Evolutionary conservation across 192 early-diverging fungal genomes (phyloP), one percentile per base, ranked within the genome.

Genomic region (Rhizoclosmatium sp.): DNA sequence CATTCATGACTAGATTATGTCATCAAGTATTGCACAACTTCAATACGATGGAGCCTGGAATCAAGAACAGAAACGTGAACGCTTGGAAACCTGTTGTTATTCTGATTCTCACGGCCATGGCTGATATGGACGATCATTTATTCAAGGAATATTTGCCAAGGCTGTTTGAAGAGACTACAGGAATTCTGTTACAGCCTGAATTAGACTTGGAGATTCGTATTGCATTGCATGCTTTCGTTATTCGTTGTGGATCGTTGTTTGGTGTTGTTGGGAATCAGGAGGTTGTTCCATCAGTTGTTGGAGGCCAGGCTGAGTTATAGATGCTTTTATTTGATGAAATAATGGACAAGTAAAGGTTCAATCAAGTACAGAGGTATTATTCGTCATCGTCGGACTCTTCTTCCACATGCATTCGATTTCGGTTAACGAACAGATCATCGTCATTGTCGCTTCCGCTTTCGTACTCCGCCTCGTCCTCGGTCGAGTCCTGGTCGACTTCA

Each of bases 71-170:
- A 46, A 91, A 89, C 58, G 83, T 92, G 58, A 67, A 77, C 65
- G 88, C 91, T 19, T 93, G 92, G 92, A 85, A 85, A 60, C 89
- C 92, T 51, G 87, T 91, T 1, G 82, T 93, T 4, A 62, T 75
- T 62, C 61, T 75, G 12, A 75, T 75, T 48, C 44, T 75, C 49
- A 87, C 85, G 41, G 82, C 85, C 12, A 49, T 90, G 45, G 51
- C 85, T 4, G 79, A 86, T 41, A 76, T 92, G 59, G 80, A 87
- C 73, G 87, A 89, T 71, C 78, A 85, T 66, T 66, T 87, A 85
- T 89, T 89, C 76, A n/a, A 71, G 23, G 62, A 81, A 72, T 78
- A 85, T 73, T 66, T 89, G 1, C 83, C 87, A 9, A 60, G 73
- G 31, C 83, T 91, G 41, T 91, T 87, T 73, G 47, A 81, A 23